Evolutionary conservation across 306 rosid genomes (phyloP), one percentile per base, ranked within the genome.

Genomic region (Senna siamea): DNA sequence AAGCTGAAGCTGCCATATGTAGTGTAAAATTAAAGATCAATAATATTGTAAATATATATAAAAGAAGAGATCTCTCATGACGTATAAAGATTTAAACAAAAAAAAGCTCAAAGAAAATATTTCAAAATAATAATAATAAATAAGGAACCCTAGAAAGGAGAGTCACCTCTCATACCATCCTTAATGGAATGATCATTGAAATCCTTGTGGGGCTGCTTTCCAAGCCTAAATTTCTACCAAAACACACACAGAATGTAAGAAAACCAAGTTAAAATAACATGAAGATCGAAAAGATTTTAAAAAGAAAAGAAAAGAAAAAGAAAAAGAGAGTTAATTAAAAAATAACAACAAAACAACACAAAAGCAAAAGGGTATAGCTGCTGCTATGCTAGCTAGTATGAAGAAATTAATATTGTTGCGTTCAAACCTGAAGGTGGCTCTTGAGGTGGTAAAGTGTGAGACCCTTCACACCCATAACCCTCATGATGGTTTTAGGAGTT

Each of bases 401-500:
- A 37, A 37, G 40, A 37, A 37, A 37, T 4, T 5, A 37, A 37
- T 4, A 67, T 38, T 38, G 66, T 50, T 53, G 78, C 72, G 40
- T 77, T 75, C 79, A 84, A 76, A 94, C 99, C 99, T 95, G 99
- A 41, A 95, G 99, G 22, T 95, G 99, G 83, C 99, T 95, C 90
- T 95, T 95, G 80, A 95, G 96, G 85, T 95, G 99, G 92, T 95
- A 95, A 85, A 95, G 98, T 69, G 99, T 95, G 19, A 95, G 98
- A 75, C 99, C 99, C 87, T 95, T 95, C 80, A 95, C 99, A 69
- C 99, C 96, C 99, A 95, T 95, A 37, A 92, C 99, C 81, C 99
- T 90, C 99, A 95, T 95, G 82, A 95, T 95, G 35, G 99, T 92
- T 83, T 95, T 95, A 1, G 99, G 99, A 22, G 99, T 95, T 5